A percentile compares a stretch with the other conserved stretches of the same genome.
Conservation (phyloP, 2,329 filamentous ascomycete genomes). For the Hypoxylon sp. region DNA sequence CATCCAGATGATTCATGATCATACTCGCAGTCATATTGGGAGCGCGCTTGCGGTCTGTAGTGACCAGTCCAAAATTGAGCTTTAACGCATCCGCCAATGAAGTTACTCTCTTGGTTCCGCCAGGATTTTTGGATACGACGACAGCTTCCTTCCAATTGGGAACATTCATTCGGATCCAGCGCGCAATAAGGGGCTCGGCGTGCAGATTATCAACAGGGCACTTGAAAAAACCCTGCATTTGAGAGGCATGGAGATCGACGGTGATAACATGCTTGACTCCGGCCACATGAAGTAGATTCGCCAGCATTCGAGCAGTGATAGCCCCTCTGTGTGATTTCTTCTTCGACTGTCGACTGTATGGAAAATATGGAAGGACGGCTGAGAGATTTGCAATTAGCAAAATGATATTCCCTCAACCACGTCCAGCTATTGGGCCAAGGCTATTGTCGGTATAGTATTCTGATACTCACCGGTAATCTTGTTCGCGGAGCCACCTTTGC, state of each 20-base stretch:
- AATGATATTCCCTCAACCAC: conserved; percentile 16
- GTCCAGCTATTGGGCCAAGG: conserved; percentile 8
- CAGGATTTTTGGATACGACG: conserved; percentile 97
- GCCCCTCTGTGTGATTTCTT: conserved; percentile 98
- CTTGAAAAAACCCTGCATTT: conserved; percentile 99
- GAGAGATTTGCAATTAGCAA: conserved; percentile 40
- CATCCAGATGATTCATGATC: conserved; percentile 79
- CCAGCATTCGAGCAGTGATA: conserved; percentile 97
- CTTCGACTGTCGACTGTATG: conserved; percentile 99
- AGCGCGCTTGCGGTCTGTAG: conserved; percentile 80
- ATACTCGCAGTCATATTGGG: conserved; percentile 82
- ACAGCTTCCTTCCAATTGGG: conserved; percentile 91
- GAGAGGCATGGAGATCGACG: conserved; percentile 94
- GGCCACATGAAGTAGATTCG: conserved; percentile 92
- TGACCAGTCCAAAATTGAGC: conserved; percentile 97
- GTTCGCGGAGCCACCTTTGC: conserved; percentile 96
- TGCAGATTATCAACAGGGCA: conserved; percentile 98
- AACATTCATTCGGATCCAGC: conserved; percentile 94
- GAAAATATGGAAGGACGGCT: conserved; percentile 95
- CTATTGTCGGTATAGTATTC: conserved; percentile 6
- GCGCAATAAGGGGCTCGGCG: conserved; percentile 93
- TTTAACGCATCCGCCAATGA: conserved; percentile 96
- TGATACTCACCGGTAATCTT: conserved; percentile 86
- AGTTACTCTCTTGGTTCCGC: conserved; percentile 96
- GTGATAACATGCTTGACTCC: conserved; percentile 98